Evolutionary conservation across 495 filamentous ascomycete species (phyloP), one percentile per base, ranked within the genome.

Genomic region (Cryomyces minteri): DNA sequence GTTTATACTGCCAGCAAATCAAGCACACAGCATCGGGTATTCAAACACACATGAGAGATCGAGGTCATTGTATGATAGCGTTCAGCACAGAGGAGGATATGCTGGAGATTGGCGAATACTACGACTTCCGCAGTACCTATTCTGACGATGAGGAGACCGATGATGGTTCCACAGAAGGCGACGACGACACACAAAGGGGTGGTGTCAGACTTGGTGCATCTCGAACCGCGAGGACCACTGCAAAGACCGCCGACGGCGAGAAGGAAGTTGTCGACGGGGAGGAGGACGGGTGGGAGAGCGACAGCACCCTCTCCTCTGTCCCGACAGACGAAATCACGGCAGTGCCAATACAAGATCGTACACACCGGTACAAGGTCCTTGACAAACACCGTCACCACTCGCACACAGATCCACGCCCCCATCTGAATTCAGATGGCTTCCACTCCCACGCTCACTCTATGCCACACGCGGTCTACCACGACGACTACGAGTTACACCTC

Each of bases 21-120:
- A 80, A 84, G 57, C 75, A 76, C 48, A 84, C 76, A 28, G 65
- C 77, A 1, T 71, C 73, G 45, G 86, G 82, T 10, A 72, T 84
- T 36, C 84, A 90, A 49, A 92, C 84, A 0, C 90, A 99, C 60
- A 99, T 99, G 90, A 79, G 80, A 32, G 90, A 99, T 60, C 88
- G 86, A 62, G 77, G 83, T 5, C 90, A 99, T 62, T 95, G 87
- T 67, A 93, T 84, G 73, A 88, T 99, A 50, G 87, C 84, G 0
- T 99, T 92, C 60, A 79, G 81, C 39, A 77, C 75, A 0, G 84
- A 94, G 56, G 81, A 81, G 32, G 86, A 99, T 56, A 85, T 94
- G 63, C 69, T 99, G n/a, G 86, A 92, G 45, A 80, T 99, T 48
- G 92, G 90, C 12, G 82, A 96, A 40, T 96, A 84, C 65, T 99